Conservation (phyloP, 352 stramenopile species). For the Pythium inflatum region DNA sequence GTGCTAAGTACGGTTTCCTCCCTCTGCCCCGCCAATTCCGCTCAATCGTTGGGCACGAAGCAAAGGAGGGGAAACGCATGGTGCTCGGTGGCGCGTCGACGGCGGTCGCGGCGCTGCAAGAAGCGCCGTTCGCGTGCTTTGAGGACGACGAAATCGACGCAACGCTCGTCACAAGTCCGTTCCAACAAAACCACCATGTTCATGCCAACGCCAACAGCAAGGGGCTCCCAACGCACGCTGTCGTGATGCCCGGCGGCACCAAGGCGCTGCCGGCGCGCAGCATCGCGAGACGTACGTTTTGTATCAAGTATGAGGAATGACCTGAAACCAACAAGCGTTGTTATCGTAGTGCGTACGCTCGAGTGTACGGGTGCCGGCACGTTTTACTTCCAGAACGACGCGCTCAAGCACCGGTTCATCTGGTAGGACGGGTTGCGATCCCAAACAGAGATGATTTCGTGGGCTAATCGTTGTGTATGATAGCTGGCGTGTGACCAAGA, state of each 20-base stretch:
- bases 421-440: conserved; percentile 33
- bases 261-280: conserved; percentile 53
- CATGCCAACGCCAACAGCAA: neutral
- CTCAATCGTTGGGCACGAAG: conserved; percentile 19
- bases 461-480: neutral
- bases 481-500: conserved; percentile 76
- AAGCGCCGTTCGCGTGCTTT: conserved; percentile 75
- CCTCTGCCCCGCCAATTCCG: neutral
- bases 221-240: conserved; percentile 36
- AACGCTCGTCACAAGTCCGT: neutral
- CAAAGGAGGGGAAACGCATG: conserved; percentile 5
- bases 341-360: conserved; percentile 53
- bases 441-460: neutral
- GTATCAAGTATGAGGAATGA: neutral
- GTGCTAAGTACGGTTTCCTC: conserved; percentile 16
- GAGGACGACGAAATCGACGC: conserved; percentile 54
- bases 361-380: conserved; percentile 68
- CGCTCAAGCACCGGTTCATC: conserved; percentile 68
- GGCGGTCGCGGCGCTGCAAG: conserved; percentile 54
- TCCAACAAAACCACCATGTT: neutral
- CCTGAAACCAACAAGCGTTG: neutral
- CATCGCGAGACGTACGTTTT: conserved; percentile 53
- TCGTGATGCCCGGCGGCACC: conserved; percentile 35
- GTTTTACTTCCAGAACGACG: conserved; percentile 78
- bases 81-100: conserved; percentile 1